These are phyloP conservation scores for Limtongozyma cylindracea DNA, from an alignment of 805 yeast species.

Conservation along the genomic window DNA sequence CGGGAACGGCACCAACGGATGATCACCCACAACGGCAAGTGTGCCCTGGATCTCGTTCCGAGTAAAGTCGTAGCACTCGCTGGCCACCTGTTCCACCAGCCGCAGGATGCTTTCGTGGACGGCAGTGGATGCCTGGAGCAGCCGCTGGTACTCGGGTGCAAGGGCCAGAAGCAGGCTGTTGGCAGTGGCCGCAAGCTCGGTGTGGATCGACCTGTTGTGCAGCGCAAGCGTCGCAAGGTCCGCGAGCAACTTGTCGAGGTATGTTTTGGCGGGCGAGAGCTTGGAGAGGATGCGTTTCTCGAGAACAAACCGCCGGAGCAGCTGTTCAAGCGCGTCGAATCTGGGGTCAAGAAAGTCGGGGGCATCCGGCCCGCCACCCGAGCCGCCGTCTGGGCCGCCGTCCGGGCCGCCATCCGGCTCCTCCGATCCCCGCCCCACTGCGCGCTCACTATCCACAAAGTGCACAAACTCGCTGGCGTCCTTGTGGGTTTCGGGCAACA, in stretches of 20 bases:
- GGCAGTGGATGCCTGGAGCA: constrained; percentile 21
- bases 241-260: constrained; percentile 34
- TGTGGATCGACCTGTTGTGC: constrained; percentile 31
- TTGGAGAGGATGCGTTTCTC: constrained; percentile 81
- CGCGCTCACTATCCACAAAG: constrained; percentile 67
- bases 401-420: constrained; percentile 9
- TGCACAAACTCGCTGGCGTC: constrained; percentile 83
- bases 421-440: too few species aligned
- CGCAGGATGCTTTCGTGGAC: constrained; percentile 34
- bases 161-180: constrained; percentile 22
- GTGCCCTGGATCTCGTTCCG: constrained; percentile 23
- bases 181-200: constrained; percentile 19
- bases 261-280: constrained; percentile 82
- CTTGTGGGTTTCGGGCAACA: constrained; percentile 82
- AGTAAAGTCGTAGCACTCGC: constrained; percentile 34
- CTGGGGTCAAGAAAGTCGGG: constrained; percentile 22
- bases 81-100: constrained; percentile 33
- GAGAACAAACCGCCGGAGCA: constrained; percentile 62
- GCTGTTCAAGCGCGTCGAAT: constrained; percentile 66
- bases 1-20: constrained; percentile 24
- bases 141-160: constrained; percentile 35
- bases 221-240: constrained; percentile 40
- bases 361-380: too few species aligned
- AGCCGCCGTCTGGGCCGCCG: constrained; percentile 6
- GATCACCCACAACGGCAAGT: constrained; percentile 22